Percentiles rank a stretch among this genome's conserved stretches.
phyloP scores from a whole-genome alignment of 2,329 filamentous ascomycete species.

The Diaporthe helianthi region DNA sequence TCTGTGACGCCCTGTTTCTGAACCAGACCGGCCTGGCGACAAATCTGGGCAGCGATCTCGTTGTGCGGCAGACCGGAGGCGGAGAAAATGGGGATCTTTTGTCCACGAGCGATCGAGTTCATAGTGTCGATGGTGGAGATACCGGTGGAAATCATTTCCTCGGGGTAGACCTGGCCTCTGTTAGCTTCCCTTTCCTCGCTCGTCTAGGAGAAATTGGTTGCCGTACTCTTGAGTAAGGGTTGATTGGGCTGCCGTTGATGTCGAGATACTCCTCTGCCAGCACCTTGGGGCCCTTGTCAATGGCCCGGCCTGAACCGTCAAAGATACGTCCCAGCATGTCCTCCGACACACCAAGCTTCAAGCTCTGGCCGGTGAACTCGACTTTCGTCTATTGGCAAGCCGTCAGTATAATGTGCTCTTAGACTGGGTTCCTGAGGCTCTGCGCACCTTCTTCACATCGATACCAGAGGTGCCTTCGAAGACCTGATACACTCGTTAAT shows the following conservation, averaged over 20 bases:
- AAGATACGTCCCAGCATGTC: constrained; percentile 99
- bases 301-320: constrained; percentile 95
- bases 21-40: constrained; percentile 93
- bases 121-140: constrained; percentile 99
- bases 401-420: constrained; percentile 24
- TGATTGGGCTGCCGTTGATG: constrained; percentile 98
- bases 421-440: neutral
- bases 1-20: constrained; percentile 78
- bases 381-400: constrained; percentile 78
- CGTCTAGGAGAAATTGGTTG: constrained; percentile 10
- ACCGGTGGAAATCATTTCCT: constrained; percentile 99
- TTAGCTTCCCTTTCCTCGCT: constrained; percentile 33
- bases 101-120: constrained; percentile 96
- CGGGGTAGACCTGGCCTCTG: constrained; percentile 81
- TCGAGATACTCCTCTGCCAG: constrained; percentile 97
- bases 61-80: constrained; percentile 98
- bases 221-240: constrained; percentile 92
- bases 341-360: constrained; percentile 98
- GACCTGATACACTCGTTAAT: constrained; percentile 65
- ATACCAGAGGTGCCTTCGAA: constrained; percentile 98
- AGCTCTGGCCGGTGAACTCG: constrained; percentile 93
- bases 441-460: constrained; percentile 93
- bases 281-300: constrained; percentile 99
- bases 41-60: constrained; percentile 99
- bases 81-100: constrained; percentile 99